A percentile compares a stretch with the other conserved stretches of the same genome.
phyloP scores from a whole-genome alignment of 1,284 basidiomycete species.

The Sphagnurus paluster region DNA sequence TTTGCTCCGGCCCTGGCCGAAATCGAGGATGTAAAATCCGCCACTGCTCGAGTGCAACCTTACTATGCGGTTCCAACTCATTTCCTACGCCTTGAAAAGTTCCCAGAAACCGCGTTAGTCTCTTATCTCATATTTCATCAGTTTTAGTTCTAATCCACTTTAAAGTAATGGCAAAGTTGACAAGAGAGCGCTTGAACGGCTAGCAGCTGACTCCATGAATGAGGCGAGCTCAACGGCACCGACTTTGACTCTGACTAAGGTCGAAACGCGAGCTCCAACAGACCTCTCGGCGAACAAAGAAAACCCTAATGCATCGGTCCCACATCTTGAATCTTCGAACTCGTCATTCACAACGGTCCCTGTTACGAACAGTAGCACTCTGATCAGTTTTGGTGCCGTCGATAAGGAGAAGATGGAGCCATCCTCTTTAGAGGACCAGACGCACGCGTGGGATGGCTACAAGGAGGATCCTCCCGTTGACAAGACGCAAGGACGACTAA shows the following conservation, averaged over 20 bases:
- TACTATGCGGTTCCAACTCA: slow-evolving; percentile 59
- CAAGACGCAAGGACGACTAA: slow-evolving; percentile 46
- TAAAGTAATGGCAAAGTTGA: slow-evolving; percentile 4
- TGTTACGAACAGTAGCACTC: not conserved
- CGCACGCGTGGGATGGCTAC: slow-evolving; percentile 50
- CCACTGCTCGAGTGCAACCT: slow-evolving; percentile 49
- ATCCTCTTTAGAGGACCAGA: slow-evolving; percentile 29
- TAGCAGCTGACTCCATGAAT: not conserved
- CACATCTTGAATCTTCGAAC: not conserved
- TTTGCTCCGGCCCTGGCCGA: slow-evolving; percentile 42
- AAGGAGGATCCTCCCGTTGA: slow-evolving; percentile 48
- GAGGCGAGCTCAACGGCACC: not conserved
- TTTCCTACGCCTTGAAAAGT: slow-evolving; percentile 40
- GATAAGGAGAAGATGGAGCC: slow-evolving; percentile 19
- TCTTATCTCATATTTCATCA: not conserved
- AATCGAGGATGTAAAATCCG: slow-evolving; percentile 40
- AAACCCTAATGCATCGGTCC: not conserved
- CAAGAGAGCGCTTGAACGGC: slow-evolving; percentile 1
- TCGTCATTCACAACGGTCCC: slow-evolving; percentile 1
- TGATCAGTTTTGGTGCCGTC: slow-evolving; percentile 7
- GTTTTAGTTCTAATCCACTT: not conserved
- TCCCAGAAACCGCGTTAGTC: slow-evolving; percentile 51
- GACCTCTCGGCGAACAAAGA: not conserved
- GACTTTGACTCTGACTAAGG: not conserved
- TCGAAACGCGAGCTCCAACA: not conserved